Conservation (phyloP, 1,284 basidiomycete species). For the Chalciporus sp. region DNA sequence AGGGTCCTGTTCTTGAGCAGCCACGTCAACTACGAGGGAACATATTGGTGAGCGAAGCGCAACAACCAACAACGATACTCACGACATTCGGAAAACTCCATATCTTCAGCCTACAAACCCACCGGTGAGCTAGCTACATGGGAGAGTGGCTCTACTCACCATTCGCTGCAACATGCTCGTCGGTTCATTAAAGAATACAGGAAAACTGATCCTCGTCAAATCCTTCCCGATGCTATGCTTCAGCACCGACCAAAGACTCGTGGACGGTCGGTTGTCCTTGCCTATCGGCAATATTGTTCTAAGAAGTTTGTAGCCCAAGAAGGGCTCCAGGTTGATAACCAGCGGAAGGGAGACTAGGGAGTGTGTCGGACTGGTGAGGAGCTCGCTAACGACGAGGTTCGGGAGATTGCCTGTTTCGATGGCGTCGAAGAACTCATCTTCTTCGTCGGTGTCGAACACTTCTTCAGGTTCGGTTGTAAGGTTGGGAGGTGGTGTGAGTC, state of each 20-base stretch:
- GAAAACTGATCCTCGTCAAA: constrained; percentile 94
- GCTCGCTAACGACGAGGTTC: constrained; percentile 68
- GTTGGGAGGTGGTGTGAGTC: constrained; percentile 9
- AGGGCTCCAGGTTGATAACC: constrained; percentile 50
- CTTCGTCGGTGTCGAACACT: constrained; percentile 75
- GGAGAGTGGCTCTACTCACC: constrained; percentile 41
- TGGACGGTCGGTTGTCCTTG: constrained; percentile 84
- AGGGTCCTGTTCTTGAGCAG: constrained; percentile 76
- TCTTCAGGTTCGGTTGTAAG: constrained; percentile 41
- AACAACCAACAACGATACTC: constrained; percentile 35
- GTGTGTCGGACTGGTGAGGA: constrained; percentile 46
- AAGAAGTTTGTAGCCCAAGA: constrained; percentile 71
- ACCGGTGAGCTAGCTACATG: constrained; percentile 6
- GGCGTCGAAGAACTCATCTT: constrained; percentile 98
- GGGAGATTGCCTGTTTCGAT: constrained; percentile 85
- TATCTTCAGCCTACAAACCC: constrained; percentile 75
- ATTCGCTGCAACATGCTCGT: constrained; percentile 93
- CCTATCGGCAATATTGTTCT: constrained; percentile 70
- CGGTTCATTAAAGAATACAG: constrained; percentile 95
- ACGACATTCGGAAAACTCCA: constrained; percentile 95
- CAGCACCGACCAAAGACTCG: constrained; percentile 94
- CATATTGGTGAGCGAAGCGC: not conserved
- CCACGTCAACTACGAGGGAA: constrained; percentile 73
- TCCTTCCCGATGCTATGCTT: constrained; percentile 98
- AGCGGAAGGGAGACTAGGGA: constrained; percentile 28